Evolutionary conservation across 1,284 basidiomycete genomes (phyloP), one percentile per base, ranked within the genome.

Genomic region (Leucoagaricus sp.): DNA sequence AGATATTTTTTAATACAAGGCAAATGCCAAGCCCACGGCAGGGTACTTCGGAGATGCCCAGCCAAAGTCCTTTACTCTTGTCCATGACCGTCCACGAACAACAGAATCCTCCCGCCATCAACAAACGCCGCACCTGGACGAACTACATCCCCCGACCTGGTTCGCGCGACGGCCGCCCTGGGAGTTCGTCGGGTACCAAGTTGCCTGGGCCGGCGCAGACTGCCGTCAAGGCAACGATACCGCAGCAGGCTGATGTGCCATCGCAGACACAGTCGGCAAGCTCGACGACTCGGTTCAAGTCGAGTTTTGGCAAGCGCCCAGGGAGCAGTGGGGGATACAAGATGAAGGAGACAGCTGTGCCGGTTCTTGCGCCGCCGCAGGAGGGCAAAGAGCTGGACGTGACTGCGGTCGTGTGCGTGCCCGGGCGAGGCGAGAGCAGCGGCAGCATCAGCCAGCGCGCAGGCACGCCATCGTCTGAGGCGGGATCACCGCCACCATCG

Each of bases 121-220:
- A 13, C 36, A 38, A 38, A n/a, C 6, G 46, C 57, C 69, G 72
- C 42, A 64, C 62, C 44, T 76, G 74, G 72, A 62, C 70, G 47
- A 58, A 68, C 33, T 70, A 69, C 57, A 68, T 71, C 33, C 65
- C 71, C 21, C 62, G 71, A 41, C 68, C 71, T 5, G 63, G 66
- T 38, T 70, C 36, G 47, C 53, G 55, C 23, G 45, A 44, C 49
- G 51, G 57, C 49, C 29, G 53, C 28, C 58, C 58, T 34, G 48
- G 58, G 10, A 55, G 52, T 42, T 53, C 55, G 46, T 60, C 52
- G 19, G 53, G 58, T 34, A 23, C 48, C 9, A 48, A 48, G 21
- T 47, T 49, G 19, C n/a, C n/a, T n/a, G n/a, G n/a, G n/a, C n/a
- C n/a, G n/a, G n/a, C n/a, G n/a, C n/a, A n/a, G n/a, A n/a, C n/a